Conservation (phyloP, 2,329 filamentous ascomycete genomes). For the Ophiosphaerella herpotricha region DNA sequence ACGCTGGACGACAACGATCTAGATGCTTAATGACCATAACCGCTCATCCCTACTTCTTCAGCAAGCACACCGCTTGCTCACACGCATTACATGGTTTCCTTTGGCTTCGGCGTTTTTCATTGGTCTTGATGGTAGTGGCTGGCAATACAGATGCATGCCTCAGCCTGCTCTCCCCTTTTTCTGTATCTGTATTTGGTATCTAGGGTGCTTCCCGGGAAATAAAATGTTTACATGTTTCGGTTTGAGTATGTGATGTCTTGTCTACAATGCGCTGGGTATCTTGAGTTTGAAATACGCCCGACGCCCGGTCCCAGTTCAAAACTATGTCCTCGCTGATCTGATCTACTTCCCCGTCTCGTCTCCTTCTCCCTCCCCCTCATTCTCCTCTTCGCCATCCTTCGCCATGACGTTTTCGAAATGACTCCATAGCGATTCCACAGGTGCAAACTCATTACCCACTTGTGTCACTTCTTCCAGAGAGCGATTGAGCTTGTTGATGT, state of each 20-base stretch:
- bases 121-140: slow-evolving; percentile 16
- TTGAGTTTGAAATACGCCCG: not conserved
- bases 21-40: slow-evolving; percentile 45
- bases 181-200: slow-evolving; percentile 44
- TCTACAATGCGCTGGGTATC: not conserved
- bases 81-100: slow-evolving; percentile 10
- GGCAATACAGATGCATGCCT: slow-evolving; percentile 19
- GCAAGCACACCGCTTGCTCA: slow-evolving; percentile 2
- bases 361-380: slow-evolving; percentile 24
- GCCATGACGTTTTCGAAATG: slow-evolving; percentile 97
- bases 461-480: slow-evolving; percentile 89
- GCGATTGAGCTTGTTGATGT: slow-evolving; percentile 93
- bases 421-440: slow-evolving; percentile 94
- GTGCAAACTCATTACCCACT: slow-evolving; percentile 96
- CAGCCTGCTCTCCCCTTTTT: slow-evolving; percentile 24
- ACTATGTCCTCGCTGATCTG: not conserved
- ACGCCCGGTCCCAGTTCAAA: not conserved
- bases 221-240: slow-evolving; percentile 24
- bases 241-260: too few relatives aligned
- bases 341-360: slow-evolving; percentile 20
- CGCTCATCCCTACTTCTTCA: slow-evolving; percentile 26
- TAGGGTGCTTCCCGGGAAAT: slow-evolving; percentile 23
- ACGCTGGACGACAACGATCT: slow-evolving; percentile 48
- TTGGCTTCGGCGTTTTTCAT: too few relatives aligned
- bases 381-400: slow-evolving; percentile 59